These are phyloP conservation scores for Ophiostoma australiae DNA, from an alignment of 2,329 filamentous ascomycete species.

Conservation along the genomic window DNA sequence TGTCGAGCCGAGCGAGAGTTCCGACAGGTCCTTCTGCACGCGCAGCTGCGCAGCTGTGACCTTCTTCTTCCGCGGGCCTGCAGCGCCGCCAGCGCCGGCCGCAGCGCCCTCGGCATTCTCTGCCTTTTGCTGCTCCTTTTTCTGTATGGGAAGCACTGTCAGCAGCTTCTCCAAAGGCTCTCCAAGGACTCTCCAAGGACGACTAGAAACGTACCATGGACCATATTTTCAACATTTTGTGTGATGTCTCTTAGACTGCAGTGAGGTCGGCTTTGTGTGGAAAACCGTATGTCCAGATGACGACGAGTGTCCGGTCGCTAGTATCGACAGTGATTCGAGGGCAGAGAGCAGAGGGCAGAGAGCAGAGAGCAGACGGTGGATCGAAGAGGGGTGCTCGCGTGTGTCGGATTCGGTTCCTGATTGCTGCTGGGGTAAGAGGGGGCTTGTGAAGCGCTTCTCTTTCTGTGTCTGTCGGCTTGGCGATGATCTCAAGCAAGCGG, in stretches of 20 bases:
- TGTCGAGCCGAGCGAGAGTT: conserved; percentile 70
- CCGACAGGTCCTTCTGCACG: conserved; percentile 87
- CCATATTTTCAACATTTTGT: conserved; percentile 98
- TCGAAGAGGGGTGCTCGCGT: neutral
- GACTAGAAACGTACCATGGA: conserved; percentile 67
- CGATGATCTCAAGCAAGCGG: neutral
- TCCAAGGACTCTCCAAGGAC: conserved; percentile 1
- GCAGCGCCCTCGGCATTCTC: conserved; percentile 70
- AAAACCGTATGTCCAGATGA: neutral
- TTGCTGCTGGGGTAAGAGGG: neutral
- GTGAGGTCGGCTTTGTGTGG: neutral
- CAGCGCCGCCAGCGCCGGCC: conserved; percentile 53
- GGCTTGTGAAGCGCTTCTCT: neutral
- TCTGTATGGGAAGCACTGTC: conserved; percentile 44
- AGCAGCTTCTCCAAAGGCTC: conserved; percentile 30
- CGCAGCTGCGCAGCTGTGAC: conserved; percentile 93
- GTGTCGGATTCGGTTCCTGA: neutral
- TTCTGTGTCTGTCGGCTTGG: neutral
- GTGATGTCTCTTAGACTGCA: neutral
- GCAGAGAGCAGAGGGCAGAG: neutral
- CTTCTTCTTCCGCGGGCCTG: conserved; percentile 74
- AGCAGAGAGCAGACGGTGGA: neutral
- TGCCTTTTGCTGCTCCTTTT: conserved; percentile 94
- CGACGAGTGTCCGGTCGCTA: neutral
- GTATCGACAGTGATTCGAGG: neutral